phyloP scores from a whole-genome alignment of 257 asterid species.

The Cinchona pubescens region DNA sequence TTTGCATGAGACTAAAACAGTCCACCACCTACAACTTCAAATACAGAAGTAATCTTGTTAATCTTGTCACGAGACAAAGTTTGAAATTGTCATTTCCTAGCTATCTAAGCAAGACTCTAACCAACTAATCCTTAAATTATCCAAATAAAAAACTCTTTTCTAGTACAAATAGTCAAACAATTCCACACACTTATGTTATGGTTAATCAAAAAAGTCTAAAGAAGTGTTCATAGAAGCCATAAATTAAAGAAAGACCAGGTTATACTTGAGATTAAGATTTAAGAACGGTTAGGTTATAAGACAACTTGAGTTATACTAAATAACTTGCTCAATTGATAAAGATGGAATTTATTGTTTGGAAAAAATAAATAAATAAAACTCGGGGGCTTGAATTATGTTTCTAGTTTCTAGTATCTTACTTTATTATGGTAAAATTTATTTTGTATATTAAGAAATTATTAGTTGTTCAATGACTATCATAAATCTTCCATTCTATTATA shows the following conservation, averaged over 20 bases:
- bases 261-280: not conserved
- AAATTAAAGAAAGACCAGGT: constrained; percentile 6
- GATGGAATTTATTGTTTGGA: no score
- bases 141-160: not conserved
- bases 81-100: constrained; percentile 6
- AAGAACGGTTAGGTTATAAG: not conserved
- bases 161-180: not conserved
- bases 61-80: not conserved
- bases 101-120: not conserved
- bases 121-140: not conserved
- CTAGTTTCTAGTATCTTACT: no score
- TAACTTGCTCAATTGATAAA: no score
- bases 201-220: not conserved
- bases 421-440: no score
- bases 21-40: not conserved
- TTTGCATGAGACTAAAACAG: not conserved
- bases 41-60: not conserved
- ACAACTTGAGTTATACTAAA: not conserved
- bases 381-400: no score
- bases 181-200: not conserved
- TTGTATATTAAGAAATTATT: no score
- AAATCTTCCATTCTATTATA: no score
- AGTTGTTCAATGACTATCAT: no score
- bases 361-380: no score
- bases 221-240: not conserved